Percentiles rank a stretch among this genome's conserved stretches.
Conservation (phyloP, 441 rosid genomes). For the Eruca vesicaria region DNA sequence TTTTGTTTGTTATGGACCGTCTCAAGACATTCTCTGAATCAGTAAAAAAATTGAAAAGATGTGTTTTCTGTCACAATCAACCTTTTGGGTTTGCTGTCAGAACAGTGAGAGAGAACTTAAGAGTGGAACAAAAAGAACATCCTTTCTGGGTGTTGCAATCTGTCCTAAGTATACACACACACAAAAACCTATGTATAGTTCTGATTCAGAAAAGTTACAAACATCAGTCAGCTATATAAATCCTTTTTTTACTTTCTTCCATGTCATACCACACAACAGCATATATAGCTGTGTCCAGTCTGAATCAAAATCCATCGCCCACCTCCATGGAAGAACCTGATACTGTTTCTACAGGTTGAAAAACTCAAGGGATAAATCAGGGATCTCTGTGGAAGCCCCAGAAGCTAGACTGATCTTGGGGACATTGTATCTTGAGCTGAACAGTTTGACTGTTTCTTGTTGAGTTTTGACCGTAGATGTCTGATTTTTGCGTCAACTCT, state of each 20-base stretch:
- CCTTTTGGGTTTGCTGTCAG: conserved; percentile 15
- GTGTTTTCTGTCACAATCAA: conserved; percentile 1
- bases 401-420: conserved; percentile 38
- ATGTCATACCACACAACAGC: conserved; percentile 17
- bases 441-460: conserved; percentile 58
- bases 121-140: background rate
- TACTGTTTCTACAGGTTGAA: conserved; percentile 23
- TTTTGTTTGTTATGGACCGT: background rate
- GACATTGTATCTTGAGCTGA: conserved; percentile 38
- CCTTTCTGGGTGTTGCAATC: conserved; percentile 20
- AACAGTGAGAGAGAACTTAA: background rate
- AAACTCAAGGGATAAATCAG: background rate
- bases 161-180: conserved; percentile 30
- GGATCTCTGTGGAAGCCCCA: too few relatives aligned
- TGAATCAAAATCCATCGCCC: conserved; percentile 24
- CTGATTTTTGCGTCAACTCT: conserved; percentile 97
- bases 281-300: conserved; percentile 9
- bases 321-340: conserved; percentile 19
- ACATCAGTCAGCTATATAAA: conserved; percentile 14
- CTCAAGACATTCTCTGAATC: background rate
- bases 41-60: background rate
- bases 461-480: conserved; percentile 63
- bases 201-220: conserved; percentile 11
- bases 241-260: conserved; percentile 18
- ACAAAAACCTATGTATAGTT: conserved; percentile 30